Conservation (phyloP, 140 eudicot genomes). For the Stevia rebaudiana region DNA sequence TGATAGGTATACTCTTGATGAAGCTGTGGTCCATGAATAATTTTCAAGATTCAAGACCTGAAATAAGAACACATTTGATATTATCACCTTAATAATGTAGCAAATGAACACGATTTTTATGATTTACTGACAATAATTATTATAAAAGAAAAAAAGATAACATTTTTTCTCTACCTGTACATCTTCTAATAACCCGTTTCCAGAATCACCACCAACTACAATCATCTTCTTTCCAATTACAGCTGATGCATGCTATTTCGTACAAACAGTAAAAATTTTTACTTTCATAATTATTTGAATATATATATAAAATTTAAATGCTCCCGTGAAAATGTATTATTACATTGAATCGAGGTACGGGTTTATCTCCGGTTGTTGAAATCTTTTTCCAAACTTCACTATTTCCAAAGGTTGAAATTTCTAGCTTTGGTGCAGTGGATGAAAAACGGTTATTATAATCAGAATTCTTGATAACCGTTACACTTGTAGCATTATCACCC, state of each 20-base stretch:
- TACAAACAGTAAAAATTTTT: slow-evolving; percentile 11
- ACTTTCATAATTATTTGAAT: no score
- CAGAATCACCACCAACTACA: slow-evolving; percentile 93
- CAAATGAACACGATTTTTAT: not conserved
- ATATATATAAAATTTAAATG: no score
- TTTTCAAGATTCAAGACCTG: slow-evolving; percentile 78
- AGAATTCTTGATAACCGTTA: slow-evolving; percentile 26
- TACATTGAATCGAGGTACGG: slow-evolving; percentile 87
- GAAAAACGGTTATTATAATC: slow-evolving; percentile 49
- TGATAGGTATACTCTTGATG: slow-evolving; percentile 82
- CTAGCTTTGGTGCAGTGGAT: slow-evolving; percentile 48
- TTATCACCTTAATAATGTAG: not conserved
- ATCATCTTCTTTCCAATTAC: slow-evolving; percentile 92
- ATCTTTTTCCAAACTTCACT: slow-evolving; percentile 77
- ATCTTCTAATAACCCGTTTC: slow-evolving; percentile 68
- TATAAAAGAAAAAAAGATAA: no score
- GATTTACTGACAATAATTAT: not conserved
- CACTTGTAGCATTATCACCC: slow-evolving; percentile 49
- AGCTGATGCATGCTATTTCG: slow-evolving; percentile 82
- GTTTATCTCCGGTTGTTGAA: slow-evolving; percentile 71
- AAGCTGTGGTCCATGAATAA: slow-evolving; percentile 72
- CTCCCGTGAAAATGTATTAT: slow-evolving; percentile 36
- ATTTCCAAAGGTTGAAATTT: slow-evolving; percentile 45
- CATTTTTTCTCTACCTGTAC: slow-evolving; percentile 49
- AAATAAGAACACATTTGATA: not conserved